Conservation (phyloP, 169 alveolate genomes). For the Sarcocystis neurona region DNA sequence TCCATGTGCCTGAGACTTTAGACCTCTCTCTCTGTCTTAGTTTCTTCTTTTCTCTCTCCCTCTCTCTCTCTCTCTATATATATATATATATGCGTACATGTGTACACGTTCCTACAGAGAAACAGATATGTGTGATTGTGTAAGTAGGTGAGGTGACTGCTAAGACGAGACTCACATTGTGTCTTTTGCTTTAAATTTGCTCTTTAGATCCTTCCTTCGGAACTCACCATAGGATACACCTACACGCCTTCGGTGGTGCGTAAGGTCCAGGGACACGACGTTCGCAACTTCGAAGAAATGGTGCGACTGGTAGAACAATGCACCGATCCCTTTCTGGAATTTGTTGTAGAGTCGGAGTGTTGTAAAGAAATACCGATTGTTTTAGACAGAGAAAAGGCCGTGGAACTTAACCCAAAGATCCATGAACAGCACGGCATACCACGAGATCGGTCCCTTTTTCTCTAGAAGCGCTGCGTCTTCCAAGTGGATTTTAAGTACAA, state of each 20-base stretch:
- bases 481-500: too few relatives aligned
- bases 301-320: not conserved
- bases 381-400: conserved; percentile 22
- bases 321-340: conserved; percentile 9
- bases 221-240: conserved; percentile 37
- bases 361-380: not conserved
- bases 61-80: too few relatives aligned
- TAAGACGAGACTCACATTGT: not conserved
- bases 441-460: not conserved
- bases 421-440: conserved; percentile 8
- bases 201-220: conserved; percentile 43
- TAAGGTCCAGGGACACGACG: conserved; percentile 28
- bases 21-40: too few relatives aligned
- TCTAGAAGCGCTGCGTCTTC: too few relatives aligned
- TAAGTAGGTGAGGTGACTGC: not conserved
- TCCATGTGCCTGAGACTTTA: too few relatives aligned
- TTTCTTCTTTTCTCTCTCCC: too few relatives aligned
- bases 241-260: not conserved
- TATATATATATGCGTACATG: too few relatives aligned
- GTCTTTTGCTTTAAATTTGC: not conserved
- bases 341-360: not conserved
- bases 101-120: too few relatives aligned
- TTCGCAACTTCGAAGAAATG: conserved; percentile 25
- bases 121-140: too few relatives aligned
- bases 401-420: conserved; percentile 5